Evolutionary conservation across 176 grass and related monocot species (phyloP), one percentile per base, ranked within the genome.

Genomic region (Otatea glauca): DNA sequence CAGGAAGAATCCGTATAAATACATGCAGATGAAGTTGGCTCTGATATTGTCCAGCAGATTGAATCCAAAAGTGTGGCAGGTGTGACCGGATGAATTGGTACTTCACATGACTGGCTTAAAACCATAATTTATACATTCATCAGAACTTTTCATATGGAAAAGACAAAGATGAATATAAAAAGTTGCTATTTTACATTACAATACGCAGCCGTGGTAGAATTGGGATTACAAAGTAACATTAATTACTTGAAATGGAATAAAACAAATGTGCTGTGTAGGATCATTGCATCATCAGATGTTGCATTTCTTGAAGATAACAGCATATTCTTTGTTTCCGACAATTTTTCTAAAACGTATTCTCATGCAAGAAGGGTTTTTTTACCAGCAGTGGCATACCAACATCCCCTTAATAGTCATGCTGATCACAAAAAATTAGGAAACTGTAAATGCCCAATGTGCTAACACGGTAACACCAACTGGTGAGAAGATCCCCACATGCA

Each of bases 41-140:
- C 93, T 17, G 90, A 99, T 60, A 99, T 76, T 25, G 93, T 94
- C 97, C 97, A 99, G 80, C 93, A 92, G 84, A 99, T 96, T 45
- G 93, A 92, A 76, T 99, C 91, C 88, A 99, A 67, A 77, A 99
- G 91, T 61, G 60, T 96, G 35, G 32, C 68, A 38, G 97, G 97
- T 39, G 91, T 96, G 73, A 96, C 89, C 0, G 91, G 93, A 82
- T 88, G 90, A 74, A 94, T 93, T 62, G 92, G 89, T 18, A 91
- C 83, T 87, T 90, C 85, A 86, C 91, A 93, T 86, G 83, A 94
- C 96, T 96, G 83, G 67, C 64, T 85, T 92, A 79, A 70, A 96
- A 60, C 61, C 35, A 91, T 32, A 83, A 73, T 44, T 27, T 89
- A 63, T 42, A 80, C 9, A 75, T 79, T 67, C 43, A 83, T 83